These are phyloP conservation scores for Tetrapisispora taiwanensis DNA, from an alignment of 805 yeast species.

Conservation along the genomic window DNA sequence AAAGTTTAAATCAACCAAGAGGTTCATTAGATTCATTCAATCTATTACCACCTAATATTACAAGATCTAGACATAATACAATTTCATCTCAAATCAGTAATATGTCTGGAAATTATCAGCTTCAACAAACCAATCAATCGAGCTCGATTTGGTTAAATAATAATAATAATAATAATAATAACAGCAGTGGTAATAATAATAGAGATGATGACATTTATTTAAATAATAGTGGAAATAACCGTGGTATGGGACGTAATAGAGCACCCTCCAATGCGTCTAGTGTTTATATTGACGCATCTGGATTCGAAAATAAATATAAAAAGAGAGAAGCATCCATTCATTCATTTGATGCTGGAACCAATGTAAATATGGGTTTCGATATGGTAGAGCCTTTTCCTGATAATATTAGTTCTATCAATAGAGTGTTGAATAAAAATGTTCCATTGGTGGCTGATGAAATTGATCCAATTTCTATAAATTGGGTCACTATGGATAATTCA, in stretches of 20 bases:
- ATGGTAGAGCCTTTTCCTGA: background rate
- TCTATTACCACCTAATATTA: constrained; percentile 13
- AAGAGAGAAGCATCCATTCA: constrained; percentile 5
- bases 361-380: background rate
- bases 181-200: constrained; percentile 1
- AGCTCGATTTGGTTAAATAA: constrained; percentile 1
- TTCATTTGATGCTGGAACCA: constrained; percentile 7
- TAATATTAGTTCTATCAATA: background rate
- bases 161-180: constrained; percentile 7
- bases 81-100: constrained; percentile 29
- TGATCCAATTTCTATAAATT: constrained; percentile 46
- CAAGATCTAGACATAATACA: constrained; percentile 29
- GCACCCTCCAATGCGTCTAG: constrained; percentile 29
- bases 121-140: constrained; percentile 5
- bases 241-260: constrained; percentile 16
- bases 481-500: constrained; percentile 63
- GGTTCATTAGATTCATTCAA: constrained; percentile 25
- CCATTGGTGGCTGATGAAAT: constrained; percentile 44
- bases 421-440: constrained; percentile 15
- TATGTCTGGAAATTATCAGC: constrained; percentile 19
- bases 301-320: constrained; percentile 11
- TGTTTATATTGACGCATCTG: constrained; percentile 24
- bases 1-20: constrained; percentile 12
- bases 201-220: constrained; percentile 2
- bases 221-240: constrained; percentile 1